Percentiles rank a stretch among this genome's conserved stretches.
phyloP scores from a whole-genome alignment of 495 filamentous ascomycete genomes.

The Xylaria bambusicola region DNA sequence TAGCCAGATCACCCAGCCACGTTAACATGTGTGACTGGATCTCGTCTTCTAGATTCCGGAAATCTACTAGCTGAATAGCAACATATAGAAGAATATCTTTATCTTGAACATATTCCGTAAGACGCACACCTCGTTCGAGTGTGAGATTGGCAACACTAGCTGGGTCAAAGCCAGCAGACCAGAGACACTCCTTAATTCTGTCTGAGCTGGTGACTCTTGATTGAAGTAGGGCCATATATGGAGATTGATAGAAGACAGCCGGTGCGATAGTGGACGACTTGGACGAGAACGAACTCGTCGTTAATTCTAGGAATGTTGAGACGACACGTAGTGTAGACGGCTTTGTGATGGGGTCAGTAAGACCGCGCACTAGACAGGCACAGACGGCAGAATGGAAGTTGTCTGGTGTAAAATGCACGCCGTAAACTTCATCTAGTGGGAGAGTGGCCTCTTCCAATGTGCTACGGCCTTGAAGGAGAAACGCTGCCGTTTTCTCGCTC shows the following conservation, averaged over 20 bases:
- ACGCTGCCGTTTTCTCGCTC: conserved; percentile 56
- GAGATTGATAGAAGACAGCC: conserved; percentile 43
- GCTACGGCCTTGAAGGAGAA: conserved; percentile 56
- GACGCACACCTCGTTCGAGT: conserved; percentile 39
- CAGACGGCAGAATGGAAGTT: conserved; percentile 65
- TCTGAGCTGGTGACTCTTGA: conserved; percentile 47
- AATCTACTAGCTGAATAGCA: conserved; percentile 58
- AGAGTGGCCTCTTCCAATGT: conserved; percentile 59
- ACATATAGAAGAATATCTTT: conserved; percentile 59
- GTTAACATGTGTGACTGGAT: conserved; percentile 53
- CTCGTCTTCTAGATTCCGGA: conserved; percentile 55
- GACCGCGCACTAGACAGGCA: conserved; percentile 60
- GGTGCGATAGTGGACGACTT: conserved; percentile 25
- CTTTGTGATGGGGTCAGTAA: conserved; percentile 61
- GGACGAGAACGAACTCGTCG: conserved; percentile 38
- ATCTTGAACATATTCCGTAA: conserved; percentile 49
- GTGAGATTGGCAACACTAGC: conserved; percentile 34
- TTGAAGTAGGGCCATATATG: conserved; percentile 55
- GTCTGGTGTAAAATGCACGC: conserved; percentile 61
- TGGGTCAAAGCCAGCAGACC: conserved; percentile 51
- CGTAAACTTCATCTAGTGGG: conserved; percentile 62
- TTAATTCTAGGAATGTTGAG: conserved; percentile 61
- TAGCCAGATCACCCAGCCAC: conserved; percentile 54
- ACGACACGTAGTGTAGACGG: conserved; percentile 56
- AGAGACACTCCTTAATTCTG: conserved; percentile 54